phyloP scores from a whole-genome alignment of 768 basidiomycete genomes.

The Brasilioporus rufonigricans region DNA sequence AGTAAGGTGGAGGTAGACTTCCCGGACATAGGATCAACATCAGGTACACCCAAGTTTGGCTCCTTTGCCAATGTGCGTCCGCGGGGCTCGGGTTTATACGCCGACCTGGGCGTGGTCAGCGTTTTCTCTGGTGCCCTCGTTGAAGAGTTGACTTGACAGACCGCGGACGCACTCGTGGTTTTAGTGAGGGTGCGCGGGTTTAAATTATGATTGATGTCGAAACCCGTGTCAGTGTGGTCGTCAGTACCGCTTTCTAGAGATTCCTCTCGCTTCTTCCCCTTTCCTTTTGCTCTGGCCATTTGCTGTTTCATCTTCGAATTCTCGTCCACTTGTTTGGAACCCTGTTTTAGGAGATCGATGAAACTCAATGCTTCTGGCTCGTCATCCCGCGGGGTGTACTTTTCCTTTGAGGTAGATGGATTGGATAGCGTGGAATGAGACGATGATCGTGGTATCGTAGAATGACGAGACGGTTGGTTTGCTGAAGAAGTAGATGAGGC shows the following conservation, averaged over 20 bases:
- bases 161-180: conserved; percentile 15
- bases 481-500: conserved; percentile 21
- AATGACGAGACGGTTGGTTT: conserved; percentile 9
- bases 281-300: conserved; percentile 10
- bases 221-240: not conserved
- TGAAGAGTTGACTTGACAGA: not conserved
- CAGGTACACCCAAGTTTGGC: not conserved
- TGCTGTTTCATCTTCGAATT: conserved; percentile 29
- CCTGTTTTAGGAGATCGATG: conserved; percentile 25
- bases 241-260: not conserved
- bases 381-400: conserved; percentile 10
- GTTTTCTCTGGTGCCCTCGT: not conserved
- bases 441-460: conserved; percentile 18
- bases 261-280: not conserved
- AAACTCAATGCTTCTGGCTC: conserved; percentile 25
- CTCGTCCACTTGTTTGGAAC: conserved; percentile 21
- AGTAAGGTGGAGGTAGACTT: conserved; percentile 15
- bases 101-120: not conserved
- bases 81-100: not conserved
- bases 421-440: conserved; percentile 10
- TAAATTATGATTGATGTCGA: not conserved
- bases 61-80: conserved; percentile 8
- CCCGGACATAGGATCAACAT: conserved; percentile 5
- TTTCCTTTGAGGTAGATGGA: not conserved
- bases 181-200: conserved; percentile 12